Evolutionary conservation across 345 rosid species (phyloP), one percentile per base, ranked within the genome.

Genomic region (Eucalyptus sideroxylon): DNA sequence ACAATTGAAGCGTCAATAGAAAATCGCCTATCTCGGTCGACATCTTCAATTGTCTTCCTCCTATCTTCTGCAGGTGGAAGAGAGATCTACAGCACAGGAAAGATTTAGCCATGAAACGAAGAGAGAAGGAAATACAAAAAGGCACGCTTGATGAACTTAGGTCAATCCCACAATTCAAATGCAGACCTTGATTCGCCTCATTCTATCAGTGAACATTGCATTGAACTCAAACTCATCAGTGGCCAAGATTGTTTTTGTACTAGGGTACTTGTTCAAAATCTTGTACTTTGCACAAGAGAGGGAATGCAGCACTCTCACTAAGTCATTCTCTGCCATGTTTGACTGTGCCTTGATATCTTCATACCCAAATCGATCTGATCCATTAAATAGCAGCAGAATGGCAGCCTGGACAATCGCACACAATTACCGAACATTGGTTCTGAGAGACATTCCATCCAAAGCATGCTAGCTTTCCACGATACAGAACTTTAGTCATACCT

Each of bases 171-270:
- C 11, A 27, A 67, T 62, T 27, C 60, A 26, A 60, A 51, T 88
- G 16, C 67, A 86, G 30, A 93, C 94, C 93, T 91, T 93, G 77
- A 93, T 93, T 91, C 94, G 90, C 89, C 92, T 91, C 94, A 90
- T 93, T 87, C 88, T 90, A 47, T 92, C 91, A 13, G 94, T 90
- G 26, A 93, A 93, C 89, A 87, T 87, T 42, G 89, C 86, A 65
- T 93, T 93, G 77, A 93, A 92, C 49, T 90, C 92, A 50, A 94
- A 94, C 65, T 50, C n/a, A 67, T 94, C 95, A 11, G 91, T 92
- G n/a, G 91, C 87, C 47, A 92, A 90, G 17, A 93, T 89, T 21
- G 90, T 62, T 77, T 89, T 87, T 26, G 92, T 91, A 17, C 60
- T 50, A 13, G 89, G 95, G 87, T 91, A 90, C 88, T 94, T 93